Evolutionary conservation across 805 yeast species (phyloP).

Genomic region (Cyberlindnera mississippiensis): DNA sequence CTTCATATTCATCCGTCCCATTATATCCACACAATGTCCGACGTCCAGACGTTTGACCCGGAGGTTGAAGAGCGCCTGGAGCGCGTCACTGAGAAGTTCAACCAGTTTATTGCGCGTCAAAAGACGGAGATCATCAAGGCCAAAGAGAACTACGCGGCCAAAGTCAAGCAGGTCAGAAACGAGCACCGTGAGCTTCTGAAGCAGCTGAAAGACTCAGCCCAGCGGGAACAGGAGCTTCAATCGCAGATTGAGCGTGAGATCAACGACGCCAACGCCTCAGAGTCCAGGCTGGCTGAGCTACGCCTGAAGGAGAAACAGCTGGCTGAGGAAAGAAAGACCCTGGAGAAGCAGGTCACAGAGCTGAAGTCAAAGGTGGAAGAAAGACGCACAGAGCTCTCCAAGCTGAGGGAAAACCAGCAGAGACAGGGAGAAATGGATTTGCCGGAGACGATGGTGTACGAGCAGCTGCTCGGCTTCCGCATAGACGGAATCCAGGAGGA

Average conservation of each 20-base stretch:
- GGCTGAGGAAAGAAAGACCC: slow-evolving; percentile 25
- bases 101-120: slow-evolving; percentile 32
- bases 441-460: slow-evolving; percentile 51
- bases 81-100: slow-evolving; percentile 36
- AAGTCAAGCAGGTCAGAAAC: slow-evolving; percentile 30
- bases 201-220: slow-evolving; percentile 9
- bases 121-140: slow-evolving; percentile 31
- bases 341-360: slow-evolving; percentile 32
- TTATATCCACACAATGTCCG: slow-evolving; percentile 24
- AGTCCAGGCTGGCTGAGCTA: slow-evolving; percentile 31
- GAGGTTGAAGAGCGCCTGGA: slow-evolving; percentile 36
- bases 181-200: slow-evolving; percentile 31
- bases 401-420: slow-evolving; percentile 33
- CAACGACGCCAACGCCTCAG: slow-evolving; percentile 31
- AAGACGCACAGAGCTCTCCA: slow-evolving; percentile 31
- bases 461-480: slow-evolving; percentile 49
- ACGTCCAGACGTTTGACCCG: slow-evolving; percentile 32
- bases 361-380: slow-evolving; percentile 30
- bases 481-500: slow-evolving; percentile 49
- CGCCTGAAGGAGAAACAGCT: slow-evolving; percentile 34
- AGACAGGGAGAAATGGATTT: slow-evolving; percentile 44
- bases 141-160: slow-evolving; percentile 33
- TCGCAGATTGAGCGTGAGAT: slow-evolving; percentile 11
- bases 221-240: slow-evolving; percentile 14
- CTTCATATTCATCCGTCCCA: too few species aligned